These are phyloP conservation scores for Candida tibetensis DNA, from an alignment of 805 yeast species.

Conservation along the genomic window DNA sequence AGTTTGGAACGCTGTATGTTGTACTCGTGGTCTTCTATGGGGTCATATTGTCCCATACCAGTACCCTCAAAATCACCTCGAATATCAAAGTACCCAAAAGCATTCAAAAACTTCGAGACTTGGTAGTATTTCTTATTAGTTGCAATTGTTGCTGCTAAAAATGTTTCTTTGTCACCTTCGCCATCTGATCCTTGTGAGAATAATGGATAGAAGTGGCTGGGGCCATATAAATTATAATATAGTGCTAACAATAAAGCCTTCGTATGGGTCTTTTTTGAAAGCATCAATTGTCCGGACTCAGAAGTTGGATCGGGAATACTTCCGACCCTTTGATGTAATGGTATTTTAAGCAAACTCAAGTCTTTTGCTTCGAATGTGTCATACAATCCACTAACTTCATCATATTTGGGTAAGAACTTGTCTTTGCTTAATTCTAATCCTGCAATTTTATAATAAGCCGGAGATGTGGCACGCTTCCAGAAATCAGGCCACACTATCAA, in stretches of 20 bases:
- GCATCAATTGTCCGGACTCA: slow-evolving; percentile 44
- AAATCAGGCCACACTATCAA: slow-evolving; percentile 82
- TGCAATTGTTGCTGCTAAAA: slow-evolving; percentile 63
- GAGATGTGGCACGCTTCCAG: slow-evolving; percentile 83
- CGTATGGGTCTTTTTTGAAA: slow-evolving; percentile 37
- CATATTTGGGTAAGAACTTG: slow-evolving; percentile 31
- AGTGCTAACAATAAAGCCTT: slow-evolving; percentile 37
- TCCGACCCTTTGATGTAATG: slow-evolving; percentile 33
- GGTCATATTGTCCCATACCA: slow-evolving; percentile 76
- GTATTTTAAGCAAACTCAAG: slow-evolving; percentile 11
- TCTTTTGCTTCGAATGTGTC: slow-evolving; percentile 3
- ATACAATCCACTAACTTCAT: slow-evolving; percentile 27
- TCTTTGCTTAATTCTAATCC: slow-evolving; percentile 39
- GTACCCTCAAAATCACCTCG: slow-evolving; percentile 54
- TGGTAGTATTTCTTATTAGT: slow-evolving; percentile 50
- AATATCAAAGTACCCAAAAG: slow-evolving; percentile 45
- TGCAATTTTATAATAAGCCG: slow-evolving; percentile 67
- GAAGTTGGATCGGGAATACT: slow-evolving; percentile 26
- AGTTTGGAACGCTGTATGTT: not conserved
- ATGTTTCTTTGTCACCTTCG: slow-evolving; percentile 83
- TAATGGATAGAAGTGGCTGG: slow-evolving; percentile 39
- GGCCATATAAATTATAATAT: slow-evolving; percentile 43
- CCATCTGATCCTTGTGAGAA: slow-evolving; percentile 52
- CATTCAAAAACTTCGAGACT: slow-evolving; percentile 49
- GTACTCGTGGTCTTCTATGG: slow-evolving; percentile 52